Base-by-base conservation (phyloP, 2,329 filamentous ascomycete genomes). In the Plectosphaerella sp. region DNA sequence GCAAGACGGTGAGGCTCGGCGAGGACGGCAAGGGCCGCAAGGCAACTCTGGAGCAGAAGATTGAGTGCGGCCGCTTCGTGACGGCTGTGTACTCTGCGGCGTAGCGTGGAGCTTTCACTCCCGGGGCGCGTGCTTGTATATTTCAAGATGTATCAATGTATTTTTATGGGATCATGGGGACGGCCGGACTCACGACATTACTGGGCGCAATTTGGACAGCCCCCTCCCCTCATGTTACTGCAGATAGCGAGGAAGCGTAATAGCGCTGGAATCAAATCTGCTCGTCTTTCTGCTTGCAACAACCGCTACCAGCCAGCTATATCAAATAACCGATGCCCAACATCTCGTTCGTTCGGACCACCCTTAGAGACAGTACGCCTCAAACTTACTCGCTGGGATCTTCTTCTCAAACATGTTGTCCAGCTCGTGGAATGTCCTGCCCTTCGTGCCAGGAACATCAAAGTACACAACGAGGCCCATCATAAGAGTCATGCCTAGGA, bases 41-140 rank as follows among this genome's bases (percentile, higher is more conserved):
- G 64, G 86, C 88, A 15, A 86, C 79, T 51, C 73, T 96, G 59
- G 91, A 96, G 73, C 93, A 97, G 73, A 85, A 85, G 60, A 85
- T 96, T 11, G 90, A 94, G 67, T 97, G 92, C 65, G 93, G 93
- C 16, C 81, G 88, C 56, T 85, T 83, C 57, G 86, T 92, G 12
- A 93, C 88, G 52, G 90, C 86, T 15, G 87, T 96, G 4, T 97
- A 94, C 71, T 95, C 90, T 37, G 75, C 75, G 6, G 72, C 78
- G 36, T 83, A 63, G 65, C 35, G 35, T 42, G 15, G 18, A 46
- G 10, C 16, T 50, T 37, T 52, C 41, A 33, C 28, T 33, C 28
- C 11, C 36, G 36, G n/a, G n/a, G 37, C 15, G 18, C 37, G 45
- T 45, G 28, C 8, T 33, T 12, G 28, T 33, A 12, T 33, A 33